phyloP scores from a whole-genome alignment of 805 yeast species.

The Gaillardinia entomophila region DNA sequence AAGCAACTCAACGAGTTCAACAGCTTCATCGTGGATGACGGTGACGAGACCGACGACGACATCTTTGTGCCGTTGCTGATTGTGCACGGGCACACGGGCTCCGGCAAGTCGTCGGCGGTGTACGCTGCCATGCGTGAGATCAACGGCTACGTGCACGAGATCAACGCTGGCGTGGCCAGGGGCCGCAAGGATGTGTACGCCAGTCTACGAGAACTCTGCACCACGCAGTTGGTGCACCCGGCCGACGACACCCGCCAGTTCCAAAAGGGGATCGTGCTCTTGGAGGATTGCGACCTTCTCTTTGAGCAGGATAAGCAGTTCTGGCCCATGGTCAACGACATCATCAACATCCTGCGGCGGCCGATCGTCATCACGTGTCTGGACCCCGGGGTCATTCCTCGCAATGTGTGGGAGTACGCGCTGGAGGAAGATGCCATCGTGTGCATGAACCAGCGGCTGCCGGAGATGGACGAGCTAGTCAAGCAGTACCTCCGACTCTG shows the following conservation, averaged over 20 bases:
- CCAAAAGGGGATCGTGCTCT: slow-evolving; percentile 62
- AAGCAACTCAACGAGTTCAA: slow-evolving; percentile 16
- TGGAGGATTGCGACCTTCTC: slow-evolving; percentile 82
- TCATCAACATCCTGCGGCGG: slow-evolving; percentile 55
- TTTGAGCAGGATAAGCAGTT: slow-evolving; percentile 75
- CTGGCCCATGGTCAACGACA: slow-evolving; percentile 66
- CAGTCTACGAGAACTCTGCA: slow-evolving; percentile 69
- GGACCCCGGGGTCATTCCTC: slow-evolving; percentile 44
- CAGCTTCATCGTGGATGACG: slow-evolving; percentile 35
- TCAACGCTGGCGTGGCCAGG: slow-evolving; percentile 70
- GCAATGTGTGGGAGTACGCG: slow-evolving; percentile 40
- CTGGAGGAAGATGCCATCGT: slow-evolving; percentile 34
- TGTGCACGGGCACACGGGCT: slow-evolving; percentile 64
- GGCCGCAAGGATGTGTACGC: slow-evolving; percentile 65
- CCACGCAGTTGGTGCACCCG: slow-evolving; percentile 72
- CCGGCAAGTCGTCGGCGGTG: slow-evolving; percentile 73
- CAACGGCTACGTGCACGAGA: slow-evolving; percentile 72
- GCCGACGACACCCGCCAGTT: slow-evolving; percentile 16
- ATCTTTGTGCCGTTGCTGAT: slow-evolving; percentile 58
- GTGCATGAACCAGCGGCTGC: slow-evolving; percentile 17
- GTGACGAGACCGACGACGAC: slow-evolving; percentile 26
- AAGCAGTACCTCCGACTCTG: slow-evolving; percentile 37
- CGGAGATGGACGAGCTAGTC: slow-evolving; percentile 11
- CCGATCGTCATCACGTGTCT: slow-evolving; percentile 69
- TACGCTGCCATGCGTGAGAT: slow-evolving; percentile 59